Base-by-base conservation (phyloP, 148 eudicot genomes). In the Rhododendron kiyosumense region DNA sequence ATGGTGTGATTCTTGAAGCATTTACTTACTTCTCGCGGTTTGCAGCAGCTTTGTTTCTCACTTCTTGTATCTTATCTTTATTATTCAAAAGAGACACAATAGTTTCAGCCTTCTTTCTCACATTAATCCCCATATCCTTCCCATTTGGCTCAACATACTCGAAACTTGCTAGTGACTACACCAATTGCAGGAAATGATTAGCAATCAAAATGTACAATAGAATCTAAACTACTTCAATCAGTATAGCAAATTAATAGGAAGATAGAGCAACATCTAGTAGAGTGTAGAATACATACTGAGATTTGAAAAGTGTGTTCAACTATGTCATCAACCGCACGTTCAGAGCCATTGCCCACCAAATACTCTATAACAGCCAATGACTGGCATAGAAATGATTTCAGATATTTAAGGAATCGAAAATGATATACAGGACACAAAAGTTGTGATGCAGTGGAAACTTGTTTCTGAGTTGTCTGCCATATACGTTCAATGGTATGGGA, bases 281-380 rank as follows among this genome's bases (percentile, higher is more conserved):
- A 75, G 38, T 6, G 79, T 34, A 54, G 48, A 83, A 78, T 36
- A 85, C 93, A 51, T 93, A 97, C 99, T 22, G 98, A 95, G 86
- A 97, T 97, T 91, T 97, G 96, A 87, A 89, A 97, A 61, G 98
- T 97, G 90, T 95, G 99, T 83, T 97, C 98, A 80, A 95, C 89
- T 75, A 97, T 95, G 90, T 97, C 99, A 91, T 97, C 99, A 87
- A 97, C 96, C 73, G 99, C 95, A 85, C 98, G 98, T 81, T 97
- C 99, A 86, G 99, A 92, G 89, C 99, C 99, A 92, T 97, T 92
- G 38, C 93, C 93, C 84, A 95, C 94, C 93, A 97, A 94, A 91
- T 97, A 95, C 93, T 95, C 99, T 86, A 97, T 94, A 83, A 96
- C 99, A 87, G 99, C 88, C 88, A 96, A 91, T 88, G 98, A 88